Conservation (phyloP, 306 rosid species). For the Rosa rugosa region DNA sequence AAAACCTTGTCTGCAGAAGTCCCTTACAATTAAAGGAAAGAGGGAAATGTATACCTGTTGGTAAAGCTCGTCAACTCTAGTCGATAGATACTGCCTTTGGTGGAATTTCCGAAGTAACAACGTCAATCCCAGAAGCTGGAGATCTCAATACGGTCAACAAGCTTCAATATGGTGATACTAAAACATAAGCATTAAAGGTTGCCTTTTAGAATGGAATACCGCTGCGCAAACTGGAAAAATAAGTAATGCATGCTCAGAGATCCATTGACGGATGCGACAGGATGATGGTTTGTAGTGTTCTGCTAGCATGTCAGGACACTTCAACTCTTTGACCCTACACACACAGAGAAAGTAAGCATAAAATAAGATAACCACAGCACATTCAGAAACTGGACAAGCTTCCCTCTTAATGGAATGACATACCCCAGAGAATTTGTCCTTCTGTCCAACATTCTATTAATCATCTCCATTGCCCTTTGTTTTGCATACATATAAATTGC, state of each 20-base stretch:
- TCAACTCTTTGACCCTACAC: slow-evolving; percentile 71
- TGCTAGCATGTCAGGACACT: slow-evolving; percentile 67
- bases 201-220: slow-evolving; percentile 56
- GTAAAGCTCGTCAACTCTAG: slow-evolving; percentile 75
- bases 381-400: slow-evolving; percentile 17
- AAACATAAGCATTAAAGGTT: slow-evolving; percentile 31
- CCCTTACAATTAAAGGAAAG: not conserved
- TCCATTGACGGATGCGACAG: slow-evolving; percentile 65
- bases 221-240: slow-evolving; percentile 51
- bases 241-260: slow-evolving; percentile 46
- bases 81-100: slow-evolving; percentile 39
- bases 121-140: slow-evolving; percentile 68
- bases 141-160: slow-evolving; percentile 45
- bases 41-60: slow-evolving; percentile 46
- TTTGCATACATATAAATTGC: slow-evolving; percentile 49
- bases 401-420: slow-evolving; percentile 21
- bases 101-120: slow-evolving; percentile 47
- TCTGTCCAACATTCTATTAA: slow-evolving; percentile 49
- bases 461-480: slow-evolving; percentile 50
- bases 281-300: slow-evolving; percentile 63
- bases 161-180: slow-evolving; percentile 32
- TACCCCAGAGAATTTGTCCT: slow-evolving; percentile 67
- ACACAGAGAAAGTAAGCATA: slow-evolving; percentile 16
- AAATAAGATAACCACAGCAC: not conserved
- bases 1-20: not conserved